Base-by-base conservation (phyloP, 192 early-diverging fungal species). In the Gonapodya prolifera region DNA sequence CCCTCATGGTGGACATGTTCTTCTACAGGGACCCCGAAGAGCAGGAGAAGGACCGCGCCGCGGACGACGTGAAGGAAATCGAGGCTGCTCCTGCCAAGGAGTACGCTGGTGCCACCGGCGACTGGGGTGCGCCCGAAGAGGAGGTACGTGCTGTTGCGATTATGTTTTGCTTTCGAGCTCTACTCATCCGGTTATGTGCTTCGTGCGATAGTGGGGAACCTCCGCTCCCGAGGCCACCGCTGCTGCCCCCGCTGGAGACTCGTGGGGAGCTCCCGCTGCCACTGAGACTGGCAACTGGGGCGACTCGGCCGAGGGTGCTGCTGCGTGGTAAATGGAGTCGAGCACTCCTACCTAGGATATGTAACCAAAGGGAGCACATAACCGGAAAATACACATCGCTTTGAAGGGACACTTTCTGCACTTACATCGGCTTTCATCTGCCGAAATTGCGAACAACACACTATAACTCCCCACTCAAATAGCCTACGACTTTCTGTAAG, bases 1-100 rank as follows among this genome's bases (percentile, higher is more conserved):
- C 94, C 77, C 87, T 99, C 82, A 99, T 99, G 97, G 94, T 95
- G 80, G 98, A 99, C 87, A 96, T 99, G 98, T 99, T 98, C 98
- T 98, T 99, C 93, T 99, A 91, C 92, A 94, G 98, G 83, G 97
- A 98, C 84, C 91, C 97, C 80, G 94, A 93, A 82, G 98, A 99
- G 84, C 35, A 34, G 34, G 77, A 78, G 34, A 78, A 78, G 75
- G 45, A 61, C 45, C 45, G 45, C 8, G 34, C 35, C 34, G 75
- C 77, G 32, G 91, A 91, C 76, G 93, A 93, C 84, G 96, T 97
- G 92, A 96, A 99, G 82, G 92, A 89, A 76, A 81, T 82, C 73
- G 88, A 86, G 81, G 89, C 90, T 77, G 89, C 84, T 70, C 76
- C 69, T n/a, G 80, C 74, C 74, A 70, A 75, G 70, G 79, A 75